Evolutionary conservation across 495 filamentous ascomycete species (phyloP).

Genomic region (Neurospora sp.): DNA sequence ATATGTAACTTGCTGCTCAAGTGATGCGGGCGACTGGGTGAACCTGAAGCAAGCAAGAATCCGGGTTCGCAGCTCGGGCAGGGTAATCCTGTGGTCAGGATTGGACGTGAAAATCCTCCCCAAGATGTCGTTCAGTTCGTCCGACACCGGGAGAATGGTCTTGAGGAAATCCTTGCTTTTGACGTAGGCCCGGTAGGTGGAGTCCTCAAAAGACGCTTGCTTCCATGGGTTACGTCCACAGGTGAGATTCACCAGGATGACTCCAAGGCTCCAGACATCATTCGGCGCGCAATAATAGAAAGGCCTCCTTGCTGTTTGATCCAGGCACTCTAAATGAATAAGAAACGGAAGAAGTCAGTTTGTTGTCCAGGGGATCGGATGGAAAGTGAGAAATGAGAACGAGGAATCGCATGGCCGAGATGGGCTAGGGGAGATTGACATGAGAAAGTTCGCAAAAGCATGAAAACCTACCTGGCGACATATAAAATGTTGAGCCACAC

Average conservation of each 20-base stretch:
- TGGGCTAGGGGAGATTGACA: background rate
- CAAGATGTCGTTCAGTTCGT: constrained; percentile 82
- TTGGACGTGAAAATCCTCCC: constrained; percentile 83
- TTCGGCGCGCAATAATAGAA: constrained; percentile 90
- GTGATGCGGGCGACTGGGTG: constrained; percentile 42
- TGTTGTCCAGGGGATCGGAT: constrained; percentile 1
- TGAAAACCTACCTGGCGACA: constrained; percentile 79
- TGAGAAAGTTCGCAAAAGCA: constrained; percentile 3
- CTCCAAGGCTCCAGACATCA: constrained; percentile 95
- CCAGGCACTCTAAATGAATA: constrained; percentile 73
- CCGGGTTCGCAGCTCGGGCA: constrained; percentile 67
- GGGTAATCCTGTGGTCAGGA: constrained; percentile 74
- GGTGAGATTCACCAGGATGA: constrained; percentile 94
- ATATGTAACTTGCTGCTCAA: constrained; percentile 28
- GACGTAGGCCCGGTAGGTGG: constrained; percentile 87
- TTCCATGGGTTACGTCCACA: constrained; percentile 99
- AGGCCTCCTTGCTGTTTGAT: constrained; percentile 65
- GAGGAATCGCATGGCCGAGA: background rate
- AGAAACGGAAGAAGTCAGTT: constrained; percentile 21
- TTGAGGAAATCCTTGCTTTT: constrained; percentile 80
- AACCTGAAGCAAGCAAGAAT: constrained; percentile 71
- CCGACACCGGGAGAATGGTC: constrained; percentile 84
- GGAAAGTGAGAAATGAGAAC: constrained; percentile 3
- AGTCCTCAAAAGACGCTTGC: constrained; percentile 82
- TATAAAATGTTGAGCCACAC: constrained; percentile 98